Evolutionary conservation across 2,329 filamentous ascomycete species (phyloP).

Genomic region (Phyllosticta paracitricarpa): DNA sequence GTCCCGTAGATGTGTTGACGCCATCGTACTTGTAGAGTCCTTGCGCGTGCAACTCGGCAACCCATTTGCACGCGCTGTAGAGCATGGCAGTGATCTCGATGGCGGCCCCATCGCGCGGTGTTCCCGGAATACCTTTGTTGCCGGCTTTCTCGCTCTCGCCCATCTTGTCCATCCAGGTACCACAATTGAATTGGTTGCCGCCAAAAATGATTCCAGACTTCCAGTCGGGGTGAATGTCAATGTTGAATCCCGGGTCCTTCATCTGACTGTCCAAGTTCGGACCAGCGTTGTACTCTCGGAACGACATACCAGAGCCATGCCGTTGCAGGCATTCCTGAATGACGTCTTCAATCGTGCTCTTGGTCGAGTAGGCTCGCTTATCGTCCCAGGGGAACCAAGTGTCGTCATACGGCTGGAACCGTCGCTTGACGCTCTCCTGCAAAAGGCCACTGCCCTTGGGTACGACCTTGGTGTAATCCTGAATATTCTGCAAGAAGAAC

Average conservation of each 20-base stretch:
- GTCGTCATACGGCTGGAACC: conserved; percentile 92
- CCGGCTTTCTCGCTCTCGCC: conserved; percentile 88
- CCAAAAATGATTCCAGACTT: conserved; percentile 83
- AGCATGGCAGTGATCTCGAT: conserved; percentile 90
- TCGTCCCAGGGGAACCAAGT: conserved; percentile 85
- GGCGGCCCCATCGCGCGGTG: conserved; percentile 90
- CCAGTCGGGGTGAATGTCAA: conserved; percentile 88
- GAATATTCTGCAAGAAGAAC: conserved; percentile 95
- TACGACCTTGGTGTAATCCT: conserved; percentile 78
- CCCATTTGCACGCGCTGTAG: conserved; percentile 82
- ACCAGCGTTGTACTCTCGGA: conserved; percentile 89
- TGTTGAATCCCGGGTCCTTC: conserved; percentile 84
- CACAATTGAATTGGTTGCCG: conserved; percentile 88
- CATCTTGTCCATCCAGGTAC: conserved; percentile 99
- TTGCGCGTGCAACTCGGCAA: conserved; percentile 54
- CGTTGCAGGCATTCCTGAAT: conserved; percentile 90
- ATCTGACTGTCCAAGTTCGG: conserved; percentile 84
- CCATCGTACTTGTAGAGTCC: conserved; percentile 64
- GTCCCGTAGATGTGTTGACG: conserved; percentile 55
- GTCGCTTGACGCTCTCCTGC: conserved; percentile 65
- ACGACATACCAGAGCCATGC: conserved; percentile 83
- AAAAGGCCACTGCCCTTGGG: conserved; percentile 68
- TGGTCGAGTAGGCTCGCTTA: conserved; percentile 70
- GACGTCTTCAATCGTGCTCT: conserved; percentile 76
- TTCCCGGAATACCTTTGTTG: conserved; percentile 88